Evolutionary conservation across 257 asterid species (phyloP), one percentile per base, ranked within the genome.

Genomic region (Linaria vulgaris): DNA sequence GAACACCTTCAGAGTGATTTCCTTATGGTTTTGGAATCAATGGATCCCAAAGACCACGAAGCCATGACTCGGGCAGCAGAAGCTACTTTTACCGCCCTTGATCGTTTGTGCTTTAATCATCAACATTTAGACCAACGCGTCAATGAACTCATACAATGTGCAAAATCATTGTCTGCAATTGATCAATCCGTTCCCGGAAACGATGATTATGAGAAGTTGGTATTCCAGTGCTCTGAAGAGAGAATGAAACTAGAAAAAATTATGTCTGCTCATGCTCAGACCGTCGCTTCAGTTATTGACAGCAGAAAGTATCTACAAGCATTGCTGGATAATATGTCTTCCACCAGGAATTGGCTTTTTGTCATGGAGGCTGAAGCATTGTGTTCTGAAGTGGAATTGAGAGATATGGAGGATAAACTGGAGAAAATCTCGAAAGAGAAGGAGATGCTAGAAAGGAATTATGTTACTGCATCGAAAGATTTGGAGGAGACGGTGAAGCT

Each of bases 71-170:
- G 31, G 22, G 87, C 55, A 22, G 77, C 85, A 19, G 64, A 76
- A 48, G 63, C 56, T 24, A 74, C 83, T 1, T 83, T 74, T 69
- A 68, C 71, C 30, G 87, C 90, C 19, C 64, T 83, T 14, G 81
- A 70, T 53, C 61, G 44, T 12, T 56, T 80, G 41, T 20, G 17
- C 17, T 27, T 64, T 2, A 70, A 74, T 46, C 45, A 67, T 56
- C 64, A 59, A 64, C 67, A 72, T 49, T 67, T 80, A 50, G 56
- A 76, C 63, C 41, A 56, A 12, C 75, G 68, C 9, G 73, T 62
- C 6, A 38, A 64, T 31, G 79, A 70, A 12, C 63, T 76, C 65
- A 67, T 80, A 39, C 52, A 41, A 12, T 55, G 59, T 58, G 85
- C 87, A 49, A 59, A 48, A 5, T 56, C 67, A 39, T 63, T 79